Evolutionary conservation across 495 filamentous ascomycete species (phyloP), one percentile per base, ranked within the genome.

Genomic region (Penicillium robsamsonii): DNA sequence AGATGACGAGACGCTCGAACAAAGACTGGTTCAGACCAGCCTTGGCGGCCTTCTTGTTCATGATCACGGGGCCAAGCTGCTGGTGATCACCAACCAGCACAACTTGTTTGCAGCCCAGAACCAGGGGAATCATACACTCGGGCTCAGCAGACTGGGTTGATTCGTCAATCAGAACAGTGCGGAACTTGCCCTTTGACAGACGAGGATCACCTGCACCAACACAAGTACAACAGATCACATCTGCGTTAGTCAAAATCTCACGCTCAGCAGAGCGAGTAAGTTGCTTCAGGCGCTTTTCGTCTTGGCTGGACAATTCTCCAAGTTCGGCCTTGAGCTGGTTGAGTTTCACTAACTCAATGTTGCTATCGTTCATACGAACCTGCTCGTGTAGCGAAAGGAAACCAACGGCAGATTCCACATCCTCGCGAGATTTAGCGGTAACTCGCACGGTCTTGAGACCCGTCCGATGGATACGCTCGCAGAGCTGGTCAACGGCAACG

Each of bases 31-130:
- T 97, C 24, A 99, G 77, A 58, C 94, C 94, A 51, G 94, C 94
- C 73, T 97, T 97, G 59, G 94, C 94, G 4, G 94, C 94, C 73
- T 97, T 97, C 83, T 99, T 99, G 81, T 97, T 97, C 95, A 99
- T 99, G 70, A 99, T 97, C 63, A 99, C 94, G 9, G 94, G 94
- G 0, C 94, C 94, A 55, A 99, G 86, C 72, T 99, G 94, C 70
- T 97, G 95, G 72, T 99, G 95, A 74, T 99, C 94, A 56, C 94
- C 94, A 46, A 99, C 94, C 18, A 99, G 84, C 4, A 99, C 94
- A 30, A 96, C 91, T 68, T 99, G 94, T 78, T 97, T 99, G 79
- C 94, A 97, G 30, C 94, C 95, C 7, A 99, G 80, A 42, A 99
- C 94, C 42, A 99, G 77, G 20, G 94, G 94, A 65, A 99, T 99